Base-by-base conservation (phyloP, 306 rosid genomes). In the Fragaria vesca region DNA sequence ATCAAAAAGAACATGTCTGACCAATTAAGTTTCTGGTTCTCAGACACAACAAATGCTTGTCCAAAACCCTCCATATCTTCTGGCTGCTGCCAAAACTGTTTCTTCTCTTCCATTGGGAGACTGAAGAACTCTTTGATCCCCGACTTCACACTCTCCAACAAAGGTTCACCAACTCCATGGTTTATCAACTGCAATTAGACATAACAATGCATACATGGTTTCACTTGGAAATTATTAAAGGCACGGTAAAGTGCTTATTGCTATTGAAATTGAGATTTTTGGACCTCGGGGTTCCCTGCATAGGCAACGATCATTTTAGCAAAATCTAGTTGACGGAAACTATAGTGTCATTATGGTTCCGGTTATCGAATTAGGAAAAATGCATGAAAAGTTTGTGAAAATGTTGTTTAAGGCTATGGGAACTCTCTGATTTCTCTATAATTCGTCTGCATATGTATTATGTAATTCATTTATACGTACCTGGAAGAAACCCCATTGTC, bases 401-500 rank as follows among this genome's bases (percentile, higher is more conserved):
- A 51, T 51, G n/a, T 51, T 50, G 20, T 16, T 4, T 5, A 45
- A 30, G 32, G 32, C 32, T 30, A 0, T 28, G 32, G 32, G 32
- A 30, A 30, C 32, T 30, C 32, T 30, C 40, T 36, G 40, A 36
- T 36, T 36, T 36, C 40, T 36, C 40, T 36, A 3, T 36, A 36
- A 0, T 4, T 36, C 50, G 16, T 46, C 50, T 46, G 10, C 3
- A 45, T 45, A 50, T 50, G 20, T 50, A 0, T 15, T 30, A 30
- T 30, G 32, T 50, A 50, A 30, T 30, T 30, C 13, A 28, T 6
- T 11, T 15, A 32, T 4, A 36, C 12, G 20, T 4, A 36, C 7
- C 12, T 58, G 89, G 17, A 86, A 88, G 81, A 88, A 88, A 43
- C 92, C 89, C 92, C 92, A 86, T 4, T 86, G 76, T 84, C 32